Evolutionary conservation across 352 stramenopile genomes (phyloP).

Genomic region (Globisporangium takayamanum): DNA sequence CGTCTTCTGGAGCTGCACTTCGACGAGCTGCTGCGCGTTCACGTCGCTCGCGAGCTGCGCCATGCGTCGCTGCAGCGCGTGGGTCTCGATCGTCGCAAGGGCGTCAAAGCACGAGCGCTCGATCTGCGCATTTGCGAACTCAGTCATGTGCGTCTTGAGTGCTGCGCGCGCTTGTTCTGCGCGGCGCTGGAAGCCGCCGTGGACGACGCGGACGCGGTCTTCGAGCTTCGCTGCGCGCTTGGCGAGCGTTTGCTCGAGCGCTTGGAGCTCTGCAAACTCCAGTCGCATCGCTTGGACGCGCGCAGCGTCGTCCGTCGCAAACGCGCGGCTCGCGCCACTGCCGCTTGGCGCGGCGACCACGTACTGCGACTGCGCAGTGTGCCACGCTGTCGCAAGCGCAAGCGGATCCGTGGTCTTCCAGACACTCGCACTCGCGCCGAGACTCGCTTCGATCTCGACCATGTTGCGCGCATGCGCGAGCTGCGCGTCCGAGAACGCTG

Average conservation of each 20-base stretch:
- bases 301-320: conserved; percentile 32
- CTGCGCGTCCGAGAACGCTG: conserved; percentile 54
- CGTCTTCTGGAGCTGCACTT: conserved; percentile 77
- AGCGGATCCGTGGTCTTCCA: conserved; percentile 28
- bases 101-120: conserved; percentile 65
- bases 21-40: conserved; percentile 62
- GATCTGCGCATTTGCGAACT: conserved; percentile 53
- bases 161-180: conserved; percentile 27
- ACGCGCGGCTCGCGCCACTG: conserved; percentile 25
- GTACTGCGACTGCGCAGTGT: conserved; percentile 29
- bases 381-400: conserved; percentile 28
- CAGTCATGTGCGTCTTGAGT: conserved; percentile 29
- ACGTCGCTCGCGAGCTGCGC: conserved; percentile 59
- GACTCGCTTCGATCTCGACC: conserved; percentile 71
- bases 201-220: conserved; percentile 55
- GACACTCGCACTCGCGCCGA: conserved; percentile 24
- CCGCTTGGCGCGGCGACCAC: conserved; percentile 15
- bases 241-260: conserved; percentile 41
- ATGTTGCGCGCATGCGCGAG: conserved; percentile 65
- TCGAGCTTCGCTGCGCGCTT: conserved; percentile 76
- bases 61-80: conserved; percentile 60
- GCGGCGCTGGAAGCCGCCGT: conserved; percentile 52
- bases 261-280: conserved; percentile 65
- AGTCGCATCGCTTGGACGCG: conserved; percentile 42
- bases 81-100: conserved; percentile 43